phyloP scores from a whole-genome alignment of 192 early-diverging fungal species.

The Podila verticillata region DNA sequence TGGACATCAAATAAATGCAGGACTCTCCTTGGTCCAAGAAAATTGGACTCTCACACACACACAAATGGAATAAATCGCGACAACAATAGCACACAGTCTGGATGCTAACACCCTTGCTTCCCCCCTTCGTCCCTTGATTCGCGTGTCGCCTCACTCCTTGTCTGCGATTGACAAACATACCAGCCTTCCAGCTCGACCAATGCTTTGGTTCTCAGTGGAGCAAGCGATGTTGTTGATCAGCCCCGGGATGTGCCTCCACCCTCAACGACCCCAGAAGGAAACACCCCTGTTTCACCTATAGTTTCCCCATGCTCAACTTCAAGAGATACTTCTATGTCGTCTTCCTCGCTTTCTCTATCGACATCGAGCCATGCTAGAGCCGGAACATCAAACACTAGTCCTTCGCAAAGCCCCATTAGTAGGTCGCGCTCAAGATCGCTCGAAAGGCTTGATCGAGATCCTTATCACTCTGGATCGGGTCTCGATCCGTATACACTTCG shows the following conservation, averaged over 20 bases:
- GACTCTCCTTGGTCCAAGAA: neutral
- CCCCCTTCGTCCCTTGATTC: neutral
- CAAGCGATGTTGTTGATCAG: slow-evolving; percentile 13
- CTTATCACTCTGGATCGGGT: too few relatives aligned
- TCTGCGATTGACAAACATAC: too few relatives aligned
- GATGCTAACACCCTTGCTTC: neutral
- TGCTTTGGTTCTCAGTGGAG: slow-evolving; percentile 39
- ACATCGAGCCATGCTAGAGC: too few relatives aligned
- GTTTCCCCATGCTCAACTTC: slow-evolving; percentile 18
- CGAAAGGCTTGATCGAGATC: too few relatives aligned
- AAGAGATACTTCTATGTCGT: neutral
- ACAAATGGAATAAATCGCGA: neutral
- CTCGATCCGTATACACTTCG: too few relatives aligned
- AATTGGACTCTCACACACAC: neutral
- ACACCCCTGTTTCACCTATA: neutral
- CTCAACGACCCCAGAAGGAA: neutral
- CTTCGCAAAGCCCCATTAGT: too few relatives aligned
- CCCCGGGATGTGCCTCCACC: neutral
- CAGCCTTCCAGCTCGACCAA: slow-evolving; percentile 46
- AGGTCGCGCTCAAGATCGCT: too few relatives aligned
- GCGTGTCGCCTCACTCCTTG: neutral
- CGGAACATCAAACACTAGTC: too few relatives aligned
- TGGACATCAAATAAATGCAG: neutral
- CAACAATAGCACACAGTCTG: too few relatives aligned
- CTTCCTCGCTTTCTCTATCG: neutral